A percentile compares a stretch with the other conserved stretches of the same genome.
Evolutionary conservation across 495 filamentous ascomycete species (phyloP).

Genomic region (Xylaria castorea): DNA sequence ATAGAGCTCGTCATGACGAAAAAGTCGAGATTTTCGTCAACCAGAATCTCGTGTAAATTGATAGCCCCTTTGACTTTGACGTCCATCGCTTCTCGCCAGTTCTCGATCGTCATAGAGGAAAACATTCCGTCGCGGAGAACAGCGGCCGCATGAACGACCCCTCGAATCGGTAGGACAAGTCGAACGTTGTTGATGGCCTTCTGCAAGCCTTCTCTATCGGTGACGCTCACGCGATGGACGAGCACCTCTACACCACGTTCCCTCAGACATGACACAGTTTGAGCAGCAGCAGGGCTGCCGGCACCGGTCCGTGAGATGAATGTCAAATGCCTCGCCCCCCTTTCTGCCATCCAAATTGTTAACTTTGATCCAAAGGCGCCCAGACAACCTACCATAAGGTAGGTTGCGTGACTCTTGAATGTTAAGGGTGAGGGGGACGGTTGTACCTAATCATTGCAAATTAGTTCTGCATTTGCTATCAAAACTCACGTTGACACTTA

Average conservation of each 20-base stretch:
- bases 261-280: not conserved
- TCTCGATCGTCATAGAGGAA: not conserved
- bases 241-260: not conserved
- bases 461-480: no score
- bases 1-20: slow-evolving; percentile 14
- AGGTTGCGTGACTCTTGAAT: not conserved
- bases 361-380: not conserved
- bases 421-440: not conserved
- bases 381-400: not conserved
- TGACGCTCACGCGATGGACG: not conserved
- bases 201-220: not conserved
- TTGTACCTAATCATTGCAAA: not conserved
- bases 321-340: not conserved
- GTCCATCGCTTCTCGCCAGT: not conserved
- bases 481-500: no score
- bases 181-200: not conserved
- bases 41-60: slow-evolving; percentile 5
- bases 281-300: not conserved
- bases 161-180: not conserved
- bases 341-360: not conserved
- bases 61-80: not conserved
- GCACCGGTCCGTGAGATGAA: not conserved
- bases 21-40: not conserved
- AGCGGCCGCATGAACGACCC: not conserved
- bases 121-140: not conserved